These are phyloP conservation scores for Fusarium sarcochroum DNA, from an alignment of 2,329 filamentous ascomycete species.

Conservation along the genomic window DNA sequence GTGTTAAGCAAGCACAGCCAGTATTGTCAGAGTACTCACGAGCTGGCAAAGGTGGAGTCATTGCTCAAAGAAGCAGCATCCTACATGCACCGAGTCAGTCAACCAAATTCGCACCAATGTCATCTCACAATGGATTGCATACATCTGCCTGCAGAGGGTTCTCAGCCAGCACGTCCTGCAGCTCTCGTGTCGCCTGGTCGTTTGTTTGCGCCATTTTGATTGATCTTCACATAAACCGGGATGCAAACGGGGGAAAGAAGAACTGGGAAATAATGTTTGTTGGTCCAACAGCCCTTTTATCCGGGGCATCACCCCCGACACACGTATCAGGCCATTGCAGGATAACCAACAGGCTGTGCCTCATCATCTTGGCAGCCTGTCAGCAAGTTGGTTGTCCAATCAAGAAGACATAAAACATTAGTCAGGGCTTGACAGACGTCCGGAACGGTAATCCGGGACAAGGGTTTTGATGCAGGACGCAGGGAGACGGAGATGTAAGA, in stretches of 20 bases:
- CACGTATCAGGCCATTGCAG: background rate
- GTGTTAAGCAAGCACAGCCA: background rate
- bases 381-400: background rate
- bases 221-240: no score
- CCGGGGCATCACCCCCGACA: no score
- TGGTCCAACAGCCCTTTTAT: background rate
- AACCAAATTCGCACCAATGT: no score
- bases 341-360: background rate
- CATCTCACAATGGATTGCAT: fast-evolving
- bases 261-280: background rate
- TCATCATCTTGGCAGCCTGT: background rate
- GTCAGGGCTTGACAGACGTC: background rate
- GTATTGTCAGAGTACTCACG: background rate
- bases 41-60: background rate
- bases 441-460: background rate
- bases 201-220: background rate
- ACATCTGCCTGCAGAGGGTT: conserved; percentile 20
- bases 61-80: conserved; percentile 1
- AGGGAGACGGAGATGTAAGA: background rate
- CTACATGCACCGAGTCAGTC: background rate
- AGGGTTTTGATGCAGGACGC: background rate
- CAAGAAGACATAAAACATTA: background rate
- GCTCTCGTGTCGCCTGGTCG: background rate
- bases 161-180: conserved; percentile 1
- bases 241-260: background rate